Conservation (phyloP, 352 stramenopile genomes). For the Globisporangium polare region DNA sequence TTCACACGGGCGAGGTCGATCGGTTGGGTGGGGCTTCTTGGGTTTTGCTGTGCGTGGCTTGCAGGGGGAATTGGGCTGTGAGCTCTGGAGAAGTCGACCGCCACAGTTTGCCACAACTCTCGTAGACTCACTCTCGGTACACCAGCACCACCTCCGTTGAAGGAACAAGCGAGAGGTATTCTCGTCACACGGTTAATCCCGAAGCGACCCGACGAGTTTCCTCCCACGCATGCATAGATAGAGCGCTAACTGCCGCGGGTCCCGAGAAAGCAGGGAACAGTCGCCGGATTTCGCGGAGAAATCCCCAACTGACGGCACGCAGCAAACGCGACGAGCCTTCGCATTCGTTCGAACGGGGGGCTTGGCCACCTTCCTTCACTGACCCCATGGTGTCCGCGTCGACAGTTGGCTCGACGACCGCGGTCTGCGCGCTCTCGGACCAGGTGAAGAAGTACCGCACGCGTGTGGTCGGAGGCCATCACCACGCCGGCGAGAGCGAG, state of each 20-base stretch:
- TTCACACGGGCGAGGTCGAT: not conserved
- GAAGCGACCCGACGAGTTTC: not conserved
- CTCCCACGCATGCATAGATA: too few relatives aligned
- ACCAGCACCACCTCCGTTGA: too few relatives aligned
- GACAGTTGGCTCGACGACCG: constrained; percentile 60
- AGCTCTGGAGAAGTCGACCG: not conserved
- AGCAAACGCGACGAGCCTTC: too few relatives aligned
- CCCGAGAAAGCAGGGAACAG: not conserved
- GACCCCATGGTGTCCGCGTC: constrained; percentile 48
- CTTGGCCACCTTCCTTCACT: not conserved
- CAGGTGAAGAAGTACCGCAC: constrained; percentile 83
- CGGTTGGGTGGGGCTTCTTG: not conserved
- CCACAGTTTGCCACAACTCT: too few relatives aligned
- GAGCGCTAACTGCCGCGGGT: not conserved
- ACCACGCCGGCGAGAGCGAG: constrained; percentile 22
- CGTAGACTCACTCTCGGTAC: too few relatives aligned
- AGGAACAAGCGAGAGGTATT: too few relatives aligned
- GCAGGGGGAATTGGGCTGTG: not conserved
- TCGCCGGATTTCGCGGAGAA: not conserved
- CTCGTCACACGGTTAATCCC: too few relatives aligned
- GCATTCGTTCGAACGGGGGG: not conserved
- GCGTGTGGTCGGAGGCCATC: constrained; percentile 36
- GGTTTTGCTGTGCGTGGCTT: not conserved
- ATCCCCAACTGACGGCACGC: not conserved
- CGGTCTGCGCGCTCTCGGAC: constrained; percentile 68